A percentile compares a stretch with the other conserved stretches of the same genome.
Conservation (phyloP, 2,329 filamentous ascomycete species). For the Ilyonectria mors-panacis region DNA sequence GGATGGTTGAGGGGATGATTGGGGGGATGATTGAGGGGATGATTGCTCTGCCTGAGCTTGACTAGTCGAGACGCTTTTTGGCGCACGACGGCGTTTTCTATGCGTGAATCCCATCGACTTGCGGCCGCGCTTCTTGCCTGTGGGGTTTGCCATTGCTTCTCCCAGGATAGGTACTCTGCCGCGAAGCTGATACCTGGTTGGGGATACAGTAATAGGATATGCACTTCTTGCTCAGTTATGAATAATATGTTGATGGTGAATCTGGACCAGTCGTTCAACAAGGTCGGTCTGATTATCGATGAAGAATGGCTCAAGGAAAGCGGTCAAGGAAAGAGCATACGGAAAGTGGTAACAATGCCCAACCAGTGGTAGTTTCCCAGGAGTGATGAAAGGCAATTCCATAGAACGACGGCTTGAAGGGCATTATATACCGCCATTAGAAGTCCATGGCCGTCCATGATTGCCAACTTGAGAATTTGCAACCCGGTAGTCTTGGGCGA, state of each 20-base stretch:
- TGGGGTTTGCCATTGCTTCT: not conserved
- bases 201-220: not conserved
- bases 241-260: not conserved
- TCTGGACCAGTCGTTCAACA: not conserved
- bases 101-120: conserved; percentile 8
- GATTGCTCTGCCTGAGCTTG: not conserved
- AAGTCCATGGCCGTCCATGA: not conserved
- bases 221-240: not conserved
- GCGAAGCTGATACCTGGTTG: not conserved
- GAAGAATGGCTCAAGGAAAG: not conserved
- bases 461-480: not conserved
- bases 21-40: not conserved
- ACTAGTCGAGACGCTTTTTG: not conserved
- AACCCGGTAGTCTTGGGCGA: not conserved
- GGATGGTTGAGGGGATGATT: too few species aligned
- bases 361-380: not conserved
- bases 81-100: not conserved
- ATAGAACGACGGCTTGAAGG: not conserved
- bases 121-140: not conserved
- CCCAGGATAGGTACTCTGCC: too few species aligned
- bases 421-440: not conserved
- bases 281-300: not conserved
- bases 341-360: not conserved
- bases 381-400: too few species aligned
- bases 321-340: not conserved